These are phyloP conservation scores for Arxiozyma heterogenica DNA, from an alignment of 1,139 yeast species.

Conservation along the genomic window DNA sequence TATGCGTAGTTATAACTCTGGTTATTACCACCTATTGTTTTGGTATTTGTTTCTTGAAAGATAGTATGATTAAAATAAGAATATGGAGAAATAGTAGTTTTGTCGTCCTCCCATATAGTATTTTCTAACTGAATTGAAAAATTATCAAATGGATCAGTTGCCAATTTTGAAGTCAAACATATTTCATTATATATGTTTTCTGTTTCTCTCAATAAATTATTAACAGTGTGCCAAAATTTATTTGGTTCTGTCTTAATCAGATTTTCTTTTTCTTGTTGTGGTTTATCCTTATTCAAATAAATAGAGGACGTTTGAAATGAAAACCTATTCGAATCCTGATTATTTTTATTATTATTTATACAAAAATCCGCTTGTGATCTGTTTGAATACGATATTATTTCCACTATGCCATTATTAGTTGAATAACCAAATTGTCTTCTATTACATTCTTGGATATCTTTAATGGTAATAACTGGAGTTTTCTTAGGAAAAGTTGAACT, in stretches of 20 bases:
- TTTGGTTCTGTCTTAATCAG: neutral
- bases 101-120: neutral
- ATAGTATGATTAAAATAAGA: neutral
- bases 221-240: neutral
- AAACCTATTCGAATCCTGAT: neutral
- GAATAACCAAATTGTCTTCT: neutral
- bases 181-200: neutral
- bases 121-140: neutral
- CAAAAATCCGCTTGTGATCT: neutral
- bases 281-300: neutral
- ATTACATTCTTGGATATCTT: slow-evolving; percentile 1
- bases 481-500: no score
- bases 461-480: neutral
- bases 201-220: neutral
- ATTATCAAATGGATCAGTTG: neutral
- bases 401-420: slow-evolving; percentile 10
- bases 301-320: neutral
- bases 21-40: no score
- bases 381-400: neutral
- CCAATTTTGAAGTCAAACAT: neutral
- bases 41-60: neutral
- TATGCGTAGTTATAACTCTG: neutral
- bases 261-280: neutral
- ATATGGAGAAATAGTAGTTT: neutral
- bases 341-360: neutral